Evolutionary conservation across 2,329 filamentous ascomycete genomes (phyloP).

Genomic region (Fusarium multiceps): DNA sequence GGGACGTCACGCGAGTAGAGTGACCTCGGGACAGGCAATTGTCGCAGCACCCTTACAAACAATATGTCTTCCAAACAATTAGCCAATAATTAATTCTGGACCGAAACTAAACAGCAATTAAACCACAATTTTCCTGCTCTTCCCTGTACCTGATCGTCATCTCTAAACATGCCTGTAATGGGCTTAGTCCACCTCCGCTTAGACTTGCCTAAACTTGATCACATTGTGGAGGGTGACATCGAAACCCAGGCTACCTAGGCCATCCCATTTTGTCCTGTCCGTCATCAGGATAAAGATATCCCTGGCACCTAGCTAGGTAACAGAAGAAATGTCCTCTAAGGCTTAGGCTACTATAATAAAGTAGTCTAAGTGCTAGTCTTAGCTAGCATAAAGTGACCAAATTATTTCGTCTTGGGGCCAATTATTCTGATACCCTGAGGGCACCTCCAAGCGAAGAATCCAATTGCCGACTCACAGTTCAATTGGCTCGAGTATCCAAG

Average conservation of each 20-base stretch:
- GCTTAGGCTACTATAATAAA: too few relatives aligned
- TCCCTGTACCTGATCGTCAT: background rate
- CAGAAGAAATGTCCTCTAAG: too few relatives aligned
- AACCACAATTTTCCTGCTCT: background rate
- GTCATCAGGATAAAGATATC: background rate
- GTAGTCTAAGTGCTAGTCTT: too few relatives aligned
- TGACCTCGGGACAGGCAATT: background rate
- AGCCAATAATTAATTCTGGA: background rate
- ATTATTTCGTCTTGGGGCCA: too few relatives aligned
- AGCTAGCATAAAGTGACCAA: too few relatives aligned
- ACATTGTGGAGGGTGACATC: background rate
- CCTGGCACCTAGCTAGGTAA: background rate
- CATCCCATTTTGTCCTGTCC: background rate
- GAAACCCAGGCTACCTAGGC: background rate
- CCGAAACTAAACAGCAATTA: background rate
- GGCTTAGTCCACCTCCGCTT: constrained; percentile 16
- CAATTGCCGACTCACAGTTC: background rate
- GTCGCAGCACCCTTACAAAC: background rate
- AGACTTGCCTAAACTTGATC: background rate
- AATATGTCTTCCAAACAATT: background rate
- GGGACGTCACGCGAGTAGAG: background rate
- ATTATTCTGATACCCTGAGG: too few relatives aligned
- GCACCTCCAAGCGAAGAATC: background rate
- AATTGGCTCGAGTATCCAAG: constrained; percentile 16
- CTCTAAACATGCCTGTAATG: constrained; percentile 5